Evolutionary conservation across 805 yeast genomes (phyloP).

Genomic region (Wickerhamiella bombiphila): DNA sequence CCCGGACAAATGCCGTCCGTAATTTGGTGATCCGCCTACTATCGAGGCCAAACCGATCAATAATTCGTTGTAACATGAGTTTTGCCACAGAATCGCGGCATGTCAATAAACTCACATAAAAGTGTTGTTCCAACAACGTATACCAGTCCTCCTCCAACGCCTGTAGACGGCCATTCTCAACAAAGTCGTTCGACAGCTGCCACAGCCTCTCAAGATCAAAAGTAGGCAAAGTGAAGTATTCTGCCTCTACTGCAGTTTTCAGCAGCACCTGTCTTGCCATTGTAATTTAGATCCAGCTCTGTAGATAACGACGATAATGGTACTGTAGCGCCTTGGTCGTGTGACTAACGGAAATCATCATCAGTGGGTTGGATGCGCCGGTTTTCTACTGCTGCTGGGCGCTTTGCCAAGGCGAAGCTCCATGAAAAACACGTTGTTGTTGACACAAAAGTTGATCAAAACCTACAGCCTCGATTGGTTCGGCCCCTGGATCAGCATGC

Average conservation of each 20-base stretch:
- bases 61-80: conserved; percentile 42
- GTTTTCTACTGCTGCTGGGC: neutral
- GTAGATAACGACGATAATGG: too few species aligned
- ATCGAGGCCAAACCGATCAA: conserved; percentile 48
- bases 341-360: too few species aligned
- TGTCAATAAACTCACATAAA: conserved; percentile 47
- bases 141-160: conserved; percentile 30
- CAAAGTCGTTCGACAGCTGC: conserved; percentile 27
- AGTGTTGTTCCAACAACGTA: conserved; percentile 54
- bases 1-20: conserved; percentile 42
- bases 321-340: too few species aligned
- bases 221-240: conserved; percentile 38
- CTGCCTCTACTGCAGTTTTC: conserved; percentile 34
- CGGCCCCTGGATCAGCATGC: conserved; percentile 12
- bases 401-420: conserved; percentile 6
- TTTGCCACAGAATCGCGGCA: conserved; percentile 61
- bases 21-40: conserved; percentile 44
- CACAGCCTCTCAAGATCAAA: conserved; percentile 30
- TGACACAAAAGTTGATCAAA: conserved; percentile 14
- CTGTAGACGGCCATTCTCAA: conserved; percentile 18
- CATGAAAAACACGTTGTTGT: conserved; percentile 18
- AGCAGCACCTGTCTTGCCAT: conserved; percentile 33
- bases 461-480: conserved; percentile 15
- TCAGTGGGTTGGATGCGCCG: too few species aligned
- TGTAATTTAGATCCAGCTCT: too few species aligned